These are phyloP conservation scores for Russula foetens DNA, from an alignment of 768 basidiomycete genomes.

Conservation along the genomic window DNA sequence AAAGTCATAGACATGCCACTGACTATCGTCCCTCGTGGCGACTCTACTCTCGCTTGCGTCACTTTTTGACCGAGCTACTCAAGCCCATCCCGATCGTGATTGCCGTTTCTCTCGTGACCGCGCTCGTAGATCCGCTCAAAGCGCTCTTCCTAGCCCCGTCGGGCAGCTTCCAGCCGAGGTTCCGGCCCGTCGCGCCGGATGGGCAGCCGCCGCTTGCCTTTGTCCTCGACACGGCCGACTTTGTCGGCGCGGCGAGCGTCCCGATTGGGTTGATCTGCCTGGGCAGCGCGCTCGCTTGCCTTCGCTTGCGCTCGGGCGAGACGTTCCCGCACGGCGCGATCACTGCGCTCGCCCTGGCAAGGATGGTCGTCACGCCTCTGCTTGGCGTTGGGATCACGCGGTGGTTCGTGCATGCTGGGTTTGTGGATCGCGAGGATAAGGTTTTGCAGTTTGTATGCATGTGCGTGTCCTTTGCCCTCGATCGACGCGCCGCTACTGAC, in stretches of 20 bases:
- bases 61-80: conserved; percentile 25
- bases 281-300: conserved; percentile 52
- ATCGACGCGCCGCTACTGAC: conserved; percentile 29
- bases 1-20: not conserved
- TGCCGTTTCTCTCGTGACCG: conserved; percentile 44
- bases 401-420: conserved; percentile 37
- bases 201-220: conserved; percentile 60
- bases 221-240: conserved; percentile 45
- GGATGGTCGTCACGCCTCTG: conserved; percentile 50
- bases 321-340: conserved; percentile 50
- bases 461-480: conserved; percentile 34
- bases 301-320: conserved; percentile 40
- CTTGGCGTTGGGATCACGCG: conserved; percentile 49
- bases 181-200: conserved; percentile 40
- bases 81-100: conserved; percentile 48
- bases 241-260: conserved; percentile 56
- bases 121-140: conserved; percentile 49
- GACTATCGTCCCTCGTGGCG: not conserved
- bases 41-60: not conserved
- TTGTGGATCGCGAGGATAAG: conserved; percentile 45
- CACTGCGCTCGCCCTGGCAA: conserved; percentile 40
- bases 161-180: conserved; percentile 33
- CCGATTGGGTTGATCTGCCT: conserved; percentile 56
- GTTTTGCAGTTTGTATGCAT: conserved; percentile 63
- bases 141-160: conserved; percentile 48